Percentiles rank a stretch among this genome's conserved stretches.
These are phyloP conservation scores for Elaeis oleifera DNA, from an alignment of 202 grass and related monocot species.

Conservation along the genomic window DNA sequence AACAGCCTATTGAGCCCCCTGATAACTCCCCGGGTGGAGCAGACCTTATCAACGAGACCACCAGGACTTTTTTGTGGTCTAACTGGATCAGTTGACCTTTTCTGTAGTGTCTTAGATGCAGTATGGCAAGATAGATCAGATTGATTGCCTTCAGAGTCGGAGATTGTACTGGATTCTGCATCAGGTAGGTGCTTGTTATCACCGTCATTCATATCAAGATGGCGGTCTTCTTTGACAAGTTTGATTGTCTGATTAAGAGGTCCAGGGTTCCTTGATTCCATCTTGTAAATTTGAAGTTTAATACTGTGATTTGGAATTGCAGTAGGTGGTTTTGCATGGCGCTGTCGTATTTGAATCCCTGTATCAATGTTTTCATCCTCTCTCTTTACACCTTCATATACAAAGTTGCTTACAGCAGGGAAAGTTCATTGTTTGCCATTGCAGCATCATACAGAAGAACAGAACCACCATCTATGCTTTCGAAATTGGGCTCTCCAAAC, in stretches of 20 bases:
- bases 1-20: conserved; percentile 17
- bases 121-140: not conserved
- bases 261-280: conserved; percentile 42
- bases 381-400: conserved; percentile 6
- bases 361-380: conserved; percentile 20
- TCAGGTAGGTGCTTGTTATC: not conserved
- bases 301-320: not conserved
- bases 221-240: conserved; percentile 26
- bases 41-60: not conserved
- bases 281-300: conserved; percentile 33
- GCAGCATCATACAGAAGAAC: not conserved
- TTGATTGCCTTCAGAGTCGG: not conserved
- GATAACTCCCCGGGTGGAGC: conserved; percentile 16
- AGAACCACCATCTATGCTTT: conserved; percentile 8
- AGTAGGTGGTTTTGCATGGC: not conserved
- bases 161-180: conserved; percentile 13
- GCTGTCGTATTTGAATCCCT: conserved; percentile 27
- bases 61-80: not conserved
- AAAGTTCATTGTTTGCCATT: not conserved
- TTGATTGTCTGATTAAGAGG: conserved; percentile 41
- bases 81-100: not conserved
- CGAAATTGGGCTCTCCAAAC: not conserved
- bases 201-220: conserved; percentile 23
- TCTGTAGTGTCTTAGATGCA: not conserved
- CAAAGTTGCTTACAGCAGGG: conserved; percentile 10